Base-by-base conservation (phyloP, 2,329 filamentous ascomycete genomes). In the Hypoxylon sp. region DNA sequence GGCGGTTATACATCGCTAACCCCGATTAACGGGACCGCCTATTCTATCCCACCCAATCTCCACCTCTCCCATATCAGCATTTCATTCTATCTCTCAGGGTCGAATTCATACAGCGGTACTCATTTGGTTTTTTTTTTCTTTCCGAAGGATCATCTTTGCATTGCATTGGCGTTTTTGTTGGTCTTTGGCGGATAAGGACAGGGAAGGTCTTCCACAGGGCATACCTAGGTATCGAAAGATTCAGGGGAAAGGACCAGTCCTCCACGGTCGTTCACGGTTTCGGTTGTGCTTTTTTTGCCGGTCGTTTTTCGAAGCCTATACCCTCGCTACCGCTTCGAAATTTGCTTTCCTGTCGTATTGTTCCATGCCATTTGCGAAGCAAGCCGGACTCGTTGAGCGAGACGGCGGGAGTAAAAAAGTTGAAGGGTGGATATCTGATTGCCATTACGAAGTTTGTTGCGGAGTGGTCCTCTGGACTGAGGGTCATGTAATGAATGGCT, bases 1-100 rank as follows among this genome's bases (percentile, higher is more conserved):
- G 89, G 50, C 86, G 92, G 67, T 84, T 96, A 62, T 96, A 92
- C 78, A 93, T 96, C 74, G 93, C 93, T 72, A 96, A 96, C 78
- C 93, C 93, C 16, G 93, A 96, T 78, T 86, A 79, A 82, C 54
- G 63, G 57, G 46, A 40, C 36, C 36, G 36, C 36, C 36, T 8
- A 6, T 20, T 18, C 46, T 8, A 9, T 16, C 18, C 8, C 18
- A 40, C 20, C 18, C 11, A 11, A 36, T 40, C 11, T 11, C 24
- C 20, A 18, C 16, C 4, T 49, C 38, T 26, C n/a, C 26, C 56
- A 44, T 33, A 7, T 51, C 16, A 32, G 16, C 3, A 53, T 50
- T 38, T 42, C 45, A 53, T 38, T 40, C 20, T 46, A 38, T 62
- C 60, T 50, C 30, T 28, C 7, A 40, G 42, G 36, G 38, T 44